Conservation (phyloP, 2,329 filamentous ascomycete species). For the Coniochaeta prunicola region DNA sequence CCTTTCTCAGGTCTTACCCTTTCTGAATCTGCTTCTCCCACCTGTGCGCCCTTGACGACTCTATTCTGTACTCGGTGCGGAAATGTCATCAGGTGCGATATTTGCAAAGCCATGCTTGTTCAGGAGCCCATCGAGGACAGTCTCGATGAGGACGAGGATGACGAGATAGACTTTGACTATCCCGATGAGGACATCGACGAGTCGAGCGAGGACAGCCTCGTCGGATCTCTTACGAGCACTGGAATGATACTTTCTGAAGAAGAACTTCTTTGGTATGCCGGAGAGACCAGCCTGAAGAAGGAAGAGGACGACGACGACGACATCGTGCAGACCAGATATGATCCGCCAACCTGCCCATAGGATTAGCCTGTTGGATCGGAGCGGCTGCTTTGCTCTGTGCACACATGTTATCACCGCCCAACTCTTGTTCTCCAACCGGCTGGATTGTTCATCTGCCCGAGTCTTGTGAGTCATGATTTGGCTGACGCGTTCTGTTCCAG, state of each 20-base stretch:
- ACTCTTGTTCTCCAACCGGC: not conserved
- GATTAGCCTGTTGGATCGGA: not conserved
- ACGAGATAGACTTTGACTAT: not conserved
- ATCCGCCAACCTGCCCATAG: not conserved
- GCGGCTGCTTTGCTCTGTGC: not conserved
- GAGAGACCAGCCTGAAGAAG: not conserved
- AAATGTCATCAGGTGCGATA: not conserved
- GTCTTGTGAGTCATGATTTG: not conserved
- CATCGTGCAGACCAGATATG: not conserved
- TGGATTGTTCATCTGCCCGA: not conserved
- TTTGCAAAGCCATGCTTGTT: not conserved
- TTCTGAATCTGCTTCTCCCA: not conserved
- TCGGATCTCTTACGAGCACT: not conserved
- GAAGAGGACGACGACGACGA: constrained; percentile 7
- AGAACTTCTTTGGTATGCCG: not conserved
- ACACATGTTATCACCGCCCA: not conserved
- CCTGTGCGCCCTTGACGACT: not conserved
- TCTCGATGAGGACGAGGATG: not conserved
- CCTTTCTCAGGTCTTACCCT: not conserved
- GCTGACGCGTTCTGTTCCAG: constrained; percentile 51
- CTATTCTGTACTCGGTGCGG: not conserved
- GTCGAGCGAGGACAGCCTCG: not conserved
- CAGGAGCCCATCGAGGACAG: not conserved
- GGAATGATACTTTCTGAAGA: not conserved
- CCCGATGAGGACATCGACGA: not conserved